These are phyloP conservation scores for Pisolithus marmoratus DNA, from an alignment of 768 basidiomycete genomes.

Conservation along the genomic window DNA sequence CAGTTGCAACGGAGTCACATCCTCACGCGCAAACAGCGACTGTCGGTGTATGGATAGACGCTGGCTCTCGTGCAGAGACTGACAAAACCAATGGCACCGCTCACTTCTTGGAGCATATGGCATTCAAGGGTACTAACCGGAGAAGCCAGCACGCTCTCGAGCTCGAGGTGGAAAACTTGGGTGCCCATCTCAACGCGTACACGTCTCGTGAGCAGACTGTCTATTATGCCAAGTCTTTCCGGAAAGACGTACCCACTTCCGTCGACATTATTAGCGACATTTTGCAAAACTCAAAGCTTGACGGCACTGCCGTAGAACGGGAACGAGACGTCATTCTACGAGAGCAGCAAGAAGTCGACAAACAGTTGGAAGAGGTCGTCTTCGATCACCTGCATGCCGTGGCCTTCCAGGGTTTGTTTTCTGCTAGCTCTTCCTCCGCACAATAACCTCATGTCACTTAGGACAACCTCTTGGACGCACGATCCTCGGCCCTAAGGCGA, in stretches of 20 bases:
- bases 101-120: conserved; percentile 99
- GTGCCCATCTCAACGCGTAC: conserved; percentile 96
- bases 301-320: conserved; percentile 79
- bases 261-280: conserved; percentile 99
- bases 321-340: conserved; percentile 95
- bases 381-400: conserved; percentile 97
- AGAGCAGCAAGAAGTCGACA: conserved; percentile 99
- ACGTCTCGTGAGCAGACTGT: conserved; percentile 99
- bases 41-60: conserved; percentile 99
- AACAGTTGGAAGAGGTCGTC: conserved; percentile 96
- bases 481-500: conserved; percentile 93
- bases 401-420: conserved; percentile 83
- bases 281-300: conserved; percentile 93
- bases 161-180: conserved; percentile 96
- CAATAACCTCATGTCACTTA: conserved; percentile 25
- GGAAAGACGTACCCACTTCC: conserved; percentile 83
- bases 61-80: conserved; percentile 94
- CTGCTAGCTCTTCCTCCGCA: conserved; percentile 1
- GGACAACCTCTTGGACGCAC: conserved; percentile 94
- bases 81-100: conserved; percentile 93
- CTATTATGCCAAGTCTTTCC: conserved; percentile 98
- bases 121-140: conserved; percentile 91
- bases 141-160: conserved; percentile 88
- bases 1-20: conserved; percentile 88
- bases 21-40: conserved; percentile 93